Base-by-base conservation (phyloP, 2,329 filamentous ascomycete genomes). In the Sporothrix euskadiensis region DNA sequence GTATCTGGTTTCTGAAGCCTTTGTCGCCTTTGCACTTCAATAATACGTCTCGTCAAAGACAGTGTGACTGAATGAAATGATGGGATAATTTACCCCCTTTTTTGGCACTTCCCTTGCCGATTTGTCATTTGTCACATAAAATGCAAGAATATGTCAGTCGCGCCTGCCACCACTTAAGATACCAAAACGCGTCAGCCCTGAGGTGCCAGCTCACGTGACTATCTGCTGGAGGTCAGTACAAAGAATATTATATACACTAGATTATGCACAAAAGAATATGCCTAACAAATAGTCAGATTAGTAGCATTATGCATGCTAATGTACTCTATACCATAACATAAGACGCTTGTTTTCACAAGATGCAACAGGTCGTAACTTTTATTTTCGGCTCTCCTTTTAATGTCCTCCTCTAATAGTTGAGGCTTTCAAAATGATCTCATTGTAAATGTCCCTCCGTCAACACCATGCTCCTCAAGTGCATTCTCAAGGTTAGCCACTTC, bases 201-300 rank as follows among this genome's bases (percentile, higher is more conserved):
- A 30, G 10, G 52, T 22, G 32, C 49, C 68, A 44, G 26, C 7
- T 57, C 81, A 82, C 14, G 82, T 80, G 30, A 76, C 44, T 14
- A 52, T 49, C 12, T 44, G 44, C 1, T 5, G 14, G 12, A 49
- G 6, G 19, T 1, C 1, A 3, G 44, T 49, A 49, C 44, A 16
- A 49, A 19, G 19, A 19, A 6, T 4, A 4, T 26, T 68, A 68
- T 35, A 12, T 22, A 1, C 65, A 68, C 44, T 47, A 5, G 16
- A 47, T 16, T 6, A 14, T 4, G 12, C 10, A 19, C 12, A 59
- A 4, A 3, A 49, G 3, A 49, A 19, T 19, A 49, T 3, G 14
- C 12, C 10, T 14, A 4, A 19, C 19, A 14, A 4, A 9, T 77
- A 78, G 16, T 79, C 76, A 56, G 12, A 56, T 35, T 61, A 54